A percentile compares a stretch with the other conserved stretches of the same genome.
These are phyloP conservation scores for Bolboschoenoplectus hybrid DNA, from an alignment of 202 grass and related monocot species.

Conservation along the genomic window DNA sequence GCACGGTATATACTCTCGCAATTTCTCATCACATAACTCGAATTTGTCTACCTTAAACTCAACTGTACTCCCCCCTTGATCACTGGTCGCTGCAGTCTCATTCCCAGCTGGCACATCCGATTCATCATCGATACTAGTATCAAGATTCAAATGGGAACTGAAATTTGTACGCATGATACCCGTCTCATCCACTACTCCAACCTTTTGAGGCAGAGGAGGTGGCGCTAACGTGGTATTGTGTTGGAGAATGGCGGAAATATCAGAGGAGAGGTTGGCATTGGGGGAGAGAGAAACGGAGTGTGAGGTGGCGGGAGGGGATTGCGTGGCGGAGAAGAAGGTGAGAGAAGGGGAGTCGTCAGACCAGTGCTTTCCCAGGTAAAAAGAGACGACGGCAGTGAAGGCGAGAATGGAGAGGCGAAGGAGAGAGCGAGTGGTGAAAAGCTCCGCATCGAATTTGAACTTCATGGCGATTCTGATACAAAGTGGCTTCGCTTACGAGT, in stretches of 20 bases:
- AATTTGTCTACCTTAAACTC: constrained; percentile 39
- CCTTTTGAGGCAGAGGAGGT: constrained; percentile 20
- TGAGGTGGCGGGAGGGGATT: constrained; percentile 16
- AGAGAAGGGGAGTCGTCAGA: constrained; percentile 39
- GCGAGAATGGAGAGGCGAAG: constrained; percentile 39
- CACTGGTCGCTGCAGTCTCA: constrained; percentile 26
- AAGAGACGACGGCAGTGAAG: constrained; percentile 42
- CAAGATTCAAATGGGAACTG: constrained; percentile 29
- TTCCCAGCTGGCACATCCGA: constrained; percentile 6
- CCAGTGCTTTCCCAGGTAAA: constrained; percentile 53
- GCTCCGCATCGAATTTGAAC: constrained; percentile 20
- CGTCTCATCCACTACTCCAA: constrained; percentile 48
- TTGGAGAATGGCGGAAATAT: constrained; percentile 7
- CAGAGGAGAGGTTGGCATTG: constrained; percentile 42
- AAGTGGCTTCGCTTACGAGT: background rate
- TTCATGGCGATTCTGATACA: background rate
- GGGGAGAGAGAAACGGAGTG: constrained; percentile 40
- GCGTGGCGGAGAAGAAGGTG: constrained; percentile 42
- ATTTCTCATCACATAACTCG: constrained; percentile 38
- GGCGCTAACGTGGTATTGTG: background rate
- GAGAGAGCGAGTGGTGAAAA: constrained; percentile 30
- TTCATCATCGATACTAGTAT: constrained; percentile 3
- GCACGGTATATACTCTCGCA: constrained; percentile 53
- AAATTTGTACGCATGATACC: constrained; percentile 52
- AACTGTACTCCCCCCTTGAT: background rate